These are phyloP conservation scores for Glycine soja DNA, from an alignment of 306 rosid species.

Conservation along the genomic window DNA sequence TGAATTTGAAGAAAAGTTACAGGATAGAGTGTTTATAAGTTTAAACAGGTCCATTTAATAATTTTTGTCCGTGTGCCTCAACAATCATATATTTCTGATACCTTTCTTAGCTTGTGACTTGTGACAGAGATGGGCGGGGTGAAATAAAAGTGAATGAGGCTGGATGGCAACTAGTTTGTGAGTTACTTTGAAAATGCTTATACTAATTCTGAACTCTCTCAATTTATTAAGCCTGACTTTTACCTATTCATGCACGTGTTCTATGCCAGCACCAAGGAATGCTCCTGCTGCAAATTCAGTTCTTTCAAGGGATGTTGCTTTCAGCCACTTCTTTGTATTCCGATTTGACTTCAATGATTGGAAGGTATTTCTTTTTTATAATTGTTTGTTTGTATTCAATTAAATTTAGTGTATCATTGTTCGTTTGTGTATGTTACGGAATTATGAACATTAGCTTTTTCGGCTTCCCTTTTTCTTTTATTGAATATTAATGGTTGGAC, in stretches of 20 bases:
- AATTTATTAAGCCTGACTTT: background rate
- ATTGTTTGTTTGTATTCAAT: background rate
- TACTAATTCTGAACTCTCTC: constrained; percentile 5
- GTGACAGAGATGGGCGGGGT: constrained; percentile 53
- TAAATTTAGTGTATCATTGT: background rate
- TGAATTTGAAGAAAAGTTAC: too few relatives aligned
- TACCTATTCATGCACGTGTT: constrained; percentile 6
- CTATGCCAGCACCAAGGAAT: constrained; percentile 58
- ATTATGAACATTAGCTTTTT: background rate
- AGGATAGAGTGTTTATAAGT: too few relatives aligned
- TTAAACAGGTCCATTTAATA: too few relatives aligned
- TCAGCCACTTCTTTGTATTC: constrained; percentile 60
- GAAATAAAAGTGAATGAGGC: constrained; percentile 54
- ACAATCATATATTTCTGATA: too few relatives aligned
- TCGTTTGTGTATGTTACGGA: background rate
- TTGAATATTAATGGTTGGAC: constrained; percentile 1
- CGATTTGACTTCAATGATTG: constrained; percentile 61
- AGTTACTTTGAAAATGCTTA: constrained; percentile 44
- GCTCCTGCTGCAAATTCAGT: constrained; percentile 57
- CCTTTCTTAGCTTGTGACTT: too few relatives aligned
- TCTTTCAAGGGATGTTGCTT: constrained; percentile 50
- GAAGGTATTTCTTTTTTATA: constrained; percentile 52
- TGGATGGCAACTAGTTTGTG: constrained; percentile 59
- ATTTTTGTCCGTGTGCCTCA: too few relatives aligned
- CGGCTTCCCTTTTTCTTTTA: background rate